Evolutionary conservation across 768 basidiomycete species (phyloP).

Genomic region (Rhodosporidiobolus sp.): DNA sequence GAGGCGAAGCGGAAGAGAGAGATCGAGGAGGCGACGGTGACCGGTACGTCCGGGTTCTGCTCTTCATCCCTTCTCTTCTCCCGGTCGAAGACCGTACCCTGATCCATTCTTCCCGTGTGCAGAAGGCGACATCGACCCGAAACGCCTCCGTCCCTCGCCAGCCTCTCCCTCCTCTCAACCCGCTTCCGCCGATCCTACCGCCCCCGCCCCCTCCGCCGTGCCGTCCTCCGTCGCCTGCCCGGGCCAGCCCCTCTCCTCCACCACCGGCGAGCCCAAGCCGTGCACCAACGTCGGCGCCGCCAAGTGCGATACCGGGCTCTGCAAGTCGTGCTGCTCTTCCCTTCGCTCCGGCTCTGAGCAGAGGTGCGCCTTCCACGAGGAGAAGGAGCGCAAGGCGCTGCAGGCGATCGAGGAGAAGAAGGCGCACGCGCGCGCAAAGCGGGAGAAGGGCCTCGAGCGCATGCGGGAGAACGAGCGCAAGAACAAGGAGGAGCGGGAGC

Average conservation of each 20-base stretch:
- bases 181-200: not conserved
- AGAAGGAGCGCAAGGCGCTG: conserved; percentile 10
- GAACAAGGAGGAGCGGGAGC: not conserved
- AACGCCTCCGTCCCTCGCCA: conserved; percentile 9
- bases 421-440: conserved; percentile 3
- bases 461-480: not conserved
- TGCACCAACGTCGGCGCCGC: conserved; percentile 34
- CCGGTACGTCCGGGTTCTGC: not conserved
- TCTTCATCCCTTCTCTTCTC: not conserved
- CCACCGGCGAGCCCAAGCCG: not conserved
- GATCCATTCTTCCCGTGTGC: not conserved
- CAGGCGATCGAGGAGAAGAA: conserved; percentile 36
- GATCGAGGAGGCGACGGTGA: conserved; percentile 1
- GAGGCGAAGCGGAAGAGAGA: conserved; percentile 27
- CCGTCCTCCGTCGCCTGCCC: not conserved
- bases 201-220: not conserved
- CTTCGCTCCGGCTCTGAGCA: not conserved
- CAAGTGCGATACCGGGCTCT: conserved; percentile 23
- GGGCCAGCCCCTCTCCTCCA: not conserved
- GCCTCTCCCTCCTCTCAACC: not conserved
- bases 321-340: conserved; percentile 24
- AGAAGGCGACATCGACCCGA: not conserved
- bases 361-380: conserved; percentile 28
- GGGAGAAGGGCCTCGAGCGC: not conserved
- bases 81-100: not conserved